Evolutionary conservation across 257 asterid species (phyloP).

Genomic region (Coffea canephora): DNA sequence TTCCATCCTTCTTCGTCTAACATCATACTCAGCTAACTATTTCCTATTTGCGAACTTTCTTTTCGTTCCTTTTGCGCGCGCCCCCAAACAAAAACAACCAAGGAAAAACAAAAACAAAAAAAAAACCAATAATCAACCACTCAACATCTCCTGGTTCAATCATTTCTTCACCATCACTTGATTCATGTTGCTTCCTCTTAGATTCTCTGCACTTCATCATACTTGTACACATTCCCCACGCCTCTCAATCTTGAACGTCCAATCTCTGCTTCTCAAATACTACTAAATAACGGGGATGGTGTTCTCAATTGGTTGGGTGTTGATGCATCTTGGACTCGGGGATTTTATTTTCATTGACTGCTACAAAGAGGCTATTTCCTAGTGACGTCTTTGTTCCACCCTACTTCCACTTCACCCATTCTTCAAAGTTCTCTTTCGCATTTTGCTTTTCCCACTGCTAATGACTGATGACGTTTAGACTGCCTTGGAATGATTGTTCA

Average conservation of each 20-base stretch:
- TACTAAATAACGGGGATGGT: background rate
- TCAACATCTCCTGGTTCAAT: too few species aligned
- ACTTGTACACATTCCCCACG: too few species aligned
- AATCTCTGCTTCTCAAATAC: background rate
- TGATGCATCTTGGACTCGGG: background rate
- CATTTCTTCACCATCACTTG: too few species aligned
- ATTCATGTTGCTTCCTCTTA: too few species aligned
- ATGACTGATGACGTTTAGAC: background rate
- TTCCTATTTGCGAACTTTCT: too few species aligned
- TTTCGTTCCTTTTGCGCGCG: too few species aligned
- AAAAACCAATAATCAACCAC: too few species aligned
- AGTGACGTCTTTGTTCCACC: background rate
- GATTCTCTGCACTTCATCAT: too few species aligned
- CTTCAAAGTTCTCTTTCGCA: background rate
- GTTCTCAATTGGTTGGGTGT: background rate
- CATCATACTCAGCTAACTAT: too few species aligned
- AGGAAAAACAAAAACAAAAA: too few species aligned
- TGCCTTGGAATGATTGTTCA: conserved; percentile 29
- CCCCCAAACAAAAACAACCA: too few species aligned
- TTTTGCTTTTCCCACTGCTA: background rate
- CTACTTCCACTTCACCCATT: background rate
- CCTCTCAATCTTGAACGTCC: background rate
- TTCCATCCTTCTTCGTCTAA: too few species aligned
- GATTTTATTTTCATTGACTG: background rate
- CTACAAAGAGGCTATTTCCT: background rate